Conservation (phyloP, 164 flowering plant species). For the Stephania cephalantha region DNA sequence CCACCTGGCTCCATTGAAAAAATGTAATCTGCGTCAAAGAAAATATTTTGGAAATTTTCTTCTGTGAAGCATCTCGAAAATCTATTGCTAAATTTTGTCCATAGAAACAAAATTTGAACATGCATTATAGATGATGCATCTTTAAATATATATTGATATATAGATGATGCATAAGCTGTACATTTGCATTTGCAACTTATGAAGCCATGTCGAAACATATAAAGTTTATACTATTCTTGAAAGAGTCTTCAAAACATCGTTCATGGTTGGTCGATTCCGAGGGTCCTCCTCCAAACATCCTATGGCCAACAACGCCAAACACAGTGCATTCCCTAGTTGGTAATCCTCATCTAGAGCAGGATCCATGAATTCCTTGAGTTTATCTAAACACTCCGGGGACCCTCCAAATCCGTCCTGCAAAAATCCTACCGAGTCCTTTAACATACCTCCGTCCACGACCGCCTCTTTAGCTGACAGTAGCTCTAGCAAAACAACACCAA, state of each 20-base stretch:
- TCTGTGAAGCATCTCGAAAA: background rate
- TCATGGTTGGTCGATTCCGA: constrained; percentile 45
- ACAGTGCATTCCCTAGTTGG: constrained; percentile 36
- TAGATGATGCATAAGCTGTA: constrained; percentile 3
- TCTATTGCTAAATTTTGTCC: background rate
- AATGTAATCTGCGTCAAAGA: background rate
- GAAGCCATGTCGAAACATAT: background rate
- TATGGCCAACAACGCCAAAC: constrained; percentile 44
- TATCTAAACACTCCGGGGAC: constrained; percentile 37
- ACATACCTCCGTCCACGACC: constrained; percentile 9
- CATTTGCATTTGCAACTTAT: background rate
- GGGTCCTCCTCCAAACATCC: constrained; percentile 56
- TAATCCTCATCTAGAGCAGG: constrained; percentile 39
- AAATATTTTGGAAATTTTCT: background rate
- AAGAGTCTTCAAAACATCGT: constrained; percentile 44
- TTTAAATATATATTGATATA: background rate
- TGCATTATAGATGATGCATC: background rate
- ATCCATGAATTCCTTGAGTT: constrained; percentile 47
- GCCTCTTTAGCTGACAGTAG: constrained; percentile 48
- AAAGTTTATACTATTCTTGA: constrained; percentile 30
- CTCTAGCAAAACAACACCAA: constrained; percentile 64
- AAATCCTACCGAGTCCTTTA: constrained; percentile 29
- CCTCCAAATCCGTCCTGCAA: constrained; percentile 26
- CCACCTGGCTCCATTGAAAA: background rate
- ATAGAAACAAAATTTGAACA: background rate